Evolutionary conservation across 2,329 filamentous ascomycete species (phyloP).

Genomic region (Arthrobotrys sinensis): DNA sequence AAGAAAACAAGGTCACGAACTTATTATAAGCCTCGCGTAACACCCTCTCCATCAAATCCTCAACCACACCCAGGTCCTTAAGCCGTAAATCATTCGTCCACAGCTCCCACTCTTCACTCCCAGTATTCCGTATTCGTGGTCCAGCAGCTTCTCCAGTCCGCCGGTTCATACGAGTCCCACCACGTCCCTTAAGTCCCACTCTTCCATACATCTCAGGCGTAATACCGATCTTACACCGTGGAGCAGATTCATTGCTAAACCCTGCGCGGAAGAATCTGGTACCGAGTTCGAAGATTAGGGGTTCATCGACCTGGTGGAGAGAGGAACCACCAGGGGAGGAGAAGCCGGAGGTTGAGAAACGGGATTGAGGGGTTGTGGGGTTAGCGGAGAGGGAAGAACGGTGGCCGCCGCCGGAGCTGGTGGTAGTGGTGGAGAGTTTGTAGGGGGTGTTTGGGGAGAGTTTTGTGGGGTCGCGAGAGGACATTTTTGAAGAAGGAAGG

Average conservation of each 20-base stretch:
- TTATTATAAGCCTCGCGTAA: constrained; percentile 86
- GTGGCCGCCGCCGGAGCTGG: background rate
- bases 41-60: constrained; percentile 87
- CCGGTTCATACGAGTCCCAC: constrained; percentile 72
- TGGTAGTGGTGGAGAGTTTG: constrained; percentile 27
- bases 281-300: constrained; percentile 85
- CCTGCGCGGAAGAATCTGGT: constrained; percentile 84
- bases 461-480: constrained; percentile 57
- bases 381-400: constrained; percentile 48
- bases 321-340: constrained; percentile 72
- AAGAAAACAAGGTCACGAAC: constrained; percentile 69
- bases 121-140: constrained; percentile 69
- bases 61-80: constrained; percentile 82
- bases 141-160: constrained; percentile 69
- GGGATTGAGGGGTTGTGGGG: constrained; percentile 55
- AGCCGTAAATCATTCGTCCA: constrained; percentile 83
- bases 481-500: constrained; percentile 28
- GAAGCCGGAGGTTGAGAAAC: constrained; percentile 69
- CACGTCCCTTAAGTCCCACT: constrained; percentile 81
- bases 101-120: constrained; percentile 79
- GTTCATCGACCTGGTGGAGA: constrained; percentile 83
- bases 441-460: constrained; percentile 55
- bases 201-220: constrained; percentile 82
- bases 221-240: constrained; percentile 79
- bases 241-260: constrained; percentile 85